Base-by-base conservation (phyloP, 176 grass and related monocot genomes). In the Triticum aestivum region DNA sequence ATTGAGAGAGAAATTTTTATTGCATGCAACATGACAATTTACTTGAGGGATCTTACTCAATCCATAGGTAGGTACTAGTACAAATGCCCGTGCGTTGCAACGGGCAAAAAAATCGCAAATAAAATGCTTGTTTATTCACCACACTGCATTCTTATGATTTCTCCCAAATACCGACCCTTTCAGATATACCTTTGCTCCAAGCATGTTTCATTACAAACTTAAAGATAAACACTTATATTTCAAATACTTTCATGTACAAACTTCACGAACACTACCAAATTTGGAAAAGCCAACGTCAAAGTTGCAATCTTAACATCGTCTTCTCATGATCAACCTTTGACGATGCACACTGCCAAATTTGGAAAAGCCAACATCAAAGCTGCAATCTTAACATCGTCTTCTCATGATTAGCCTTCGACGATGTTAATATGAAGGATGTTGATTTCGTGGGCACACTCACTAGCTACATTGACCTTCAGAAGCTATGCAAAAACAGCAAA, bases 401-500 rank as follows among this genome's bases (percentile, higher is more conserved):
- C 6, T 38, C 6, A 38, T 6, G 37, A 38, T 7, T 5, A 38
- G 6, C 37, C 37, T 38, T 98, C 3, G 72, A 80, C 21, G 88
- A 92, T 54, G 93, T 93, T 14, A 84, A 94, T 72, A 88, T 98
- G 69, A 69, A 88, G 85, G 85, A 86, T 27, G 82, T 42, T 0
- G 70, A 78, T 27, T 98, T 94, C 17, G 91, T 95, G 83, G 96
- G 95, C 83, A 98, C 93, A 3, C 92, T 98, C 61, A 95, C 94
- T 1, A 92, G 93, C 30, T 98, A 92, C 74, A 87, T 98, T 71
- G 96, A 98, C 79, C 93, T 98, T 68, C 93, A 96, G 84, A 98
- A 98, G 91, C 86, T 96, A 45, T 98, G 93, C 41, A 79, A 42
- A 86, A 96, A 96, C 54, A 91, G 86, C 23, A 84, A 86, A 30